phyloP scores from a whole-genome alignment of 1,139 yeast species.

The Scheffersomyces insectosa region DNA sequence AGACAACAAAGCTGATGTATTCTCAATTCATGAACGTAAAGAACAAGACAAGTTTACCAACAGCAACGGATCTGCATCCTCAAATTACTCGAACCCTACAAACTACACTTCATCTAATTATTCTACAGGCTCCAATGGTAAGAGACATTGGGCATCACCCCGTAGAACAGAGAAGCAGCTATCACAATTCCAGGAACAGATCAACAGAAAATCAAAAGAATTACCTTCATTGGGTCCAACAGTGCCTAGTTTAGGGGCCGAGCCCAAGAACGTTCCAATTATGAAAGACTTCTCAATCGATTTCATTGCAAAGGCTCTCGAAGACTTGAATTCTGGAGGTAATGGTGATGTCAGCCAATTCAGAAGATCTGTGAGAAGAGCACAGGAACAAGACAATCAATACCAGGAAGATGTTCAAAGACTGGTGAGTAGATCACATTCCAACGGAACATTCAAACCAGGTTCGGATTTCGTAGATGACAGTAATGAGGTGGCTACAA shows the following conservation, averaged over 20 bases:
- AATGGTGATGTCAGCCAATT: slow-evolving; percentile 54
- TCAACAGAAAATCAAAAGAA: slow-evolving; percentile 39
- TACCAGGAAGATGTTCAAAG: slow-evolving; percentile 1
- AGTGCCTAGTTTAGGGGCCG: background rate
- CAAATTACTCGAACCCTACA: slow-evolving; percentile 19
- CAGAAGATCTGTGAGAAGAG: slow-evolving; percentile 38
- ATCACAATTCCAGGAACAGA: slow-evolving; percentile 40
- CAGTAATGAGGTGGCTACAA: slow-evolving; percentile 37
- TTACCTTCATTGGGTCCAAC: slow-evolving; percentile 15
- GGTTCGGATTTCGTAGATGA: slow-evolving; percentile 38
- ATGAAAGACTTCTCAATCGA: slow-evolving; percentile 49
- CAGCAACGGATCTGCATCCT: slow-evolving; percentile 20
- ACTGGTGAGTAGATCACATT: slow-evolving; percentile 8
- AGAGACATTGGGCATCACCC: slow-evolving; percentile 59
- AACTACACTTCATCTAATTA: slow-evolving; percentile 45
- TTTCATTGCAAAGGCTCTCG: slow-evolving; percentile 59
- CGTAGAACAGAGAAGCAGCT: slow-evolving; percentile 38
- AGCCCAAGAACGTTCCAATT: slow-evolving; percentile 30
- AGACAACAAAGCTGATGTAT: slow-evolving; percentile 35
- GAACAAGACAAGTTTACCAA: slow-evolving; percentile 11
- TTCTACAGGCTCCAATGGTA: slow-evolving; percentile 20
- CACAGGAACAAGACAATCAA: slow-evolving; percentile 15
- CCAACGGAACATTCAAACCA: slow-evolving; percentile 22
- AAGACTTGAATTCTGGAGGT: slow-evolving; percentile 66
- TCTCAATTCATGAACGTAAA: slow-evolving; percentile 20